These are phyloP conservation scores for Purshia tridentata DNA, from an alignment of 306 rosid species.

Conservation along the genomic window DNA sequence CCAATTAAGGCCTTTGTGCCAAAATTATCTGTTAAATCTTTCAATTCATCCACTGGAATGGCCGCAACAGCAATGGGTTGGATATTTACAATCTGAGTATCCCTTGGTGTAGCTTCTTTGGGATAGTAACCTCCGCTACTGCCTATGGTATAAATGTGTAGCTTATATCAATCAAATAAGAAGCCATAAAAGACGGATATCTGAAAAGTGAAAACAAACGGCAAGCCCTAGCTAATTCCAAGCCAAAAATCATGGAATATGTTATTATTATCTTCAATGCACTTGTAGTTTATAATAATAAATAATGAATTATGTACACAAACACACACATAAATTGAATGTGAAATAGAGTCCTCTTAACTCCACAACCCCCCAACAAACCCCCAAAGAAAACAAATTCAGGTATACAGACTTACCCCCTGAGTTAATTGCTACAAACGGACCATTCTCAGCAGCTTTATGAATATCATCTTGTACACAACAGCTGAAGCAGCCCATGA, in stretches of 20 bases:
- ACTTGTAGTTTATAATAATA: neutral
- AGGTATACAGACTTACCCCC: constrained; percentile 35
- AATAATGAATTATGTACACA: neutral
- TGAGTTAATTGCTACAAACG: constrained; percentile 31
- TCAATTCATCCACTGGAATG: constrained; percentile 65
- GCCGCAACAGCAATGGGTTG: constrained; percentile 71
- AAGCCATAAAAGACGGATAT: neutral
- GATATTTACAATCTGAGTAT: constrained; percentile 32
- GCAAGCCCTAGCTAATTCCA: neutral
- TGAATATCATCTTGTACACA: constrained; percentile 52
- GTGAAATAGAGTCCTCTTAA: neutral
- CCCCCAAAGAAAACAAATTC: neutral
- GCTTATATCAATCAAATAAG: constrained; percentile 18
- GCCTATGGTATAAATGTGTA: constrained; percentile 36
- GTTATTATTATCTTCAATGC: neutral
- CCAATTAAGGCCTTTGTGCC: constrained; percentile 62
- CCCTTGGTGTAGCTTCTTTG: constrained; percentile 36
- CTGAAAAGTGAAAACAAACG: neutral
- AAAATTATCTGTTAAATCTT: constrained; percentile 64
- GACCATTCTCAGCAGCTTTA: constrained; percentile 42
- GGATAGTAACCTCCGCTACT: constrained; percentile 34
- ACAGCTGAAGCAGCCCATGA: constrained; percentile 79
- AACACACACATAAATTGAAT: neutral
- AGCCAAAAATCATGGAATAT: neutral
- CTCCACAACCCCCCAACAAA: neutral